Percentiles rank a stretch among this genome's conserved stretches.
Evolutionary conservation across 495 filamentous ascomycete species (phyloP).

Genomic region (Podospora anserina): DNA sequence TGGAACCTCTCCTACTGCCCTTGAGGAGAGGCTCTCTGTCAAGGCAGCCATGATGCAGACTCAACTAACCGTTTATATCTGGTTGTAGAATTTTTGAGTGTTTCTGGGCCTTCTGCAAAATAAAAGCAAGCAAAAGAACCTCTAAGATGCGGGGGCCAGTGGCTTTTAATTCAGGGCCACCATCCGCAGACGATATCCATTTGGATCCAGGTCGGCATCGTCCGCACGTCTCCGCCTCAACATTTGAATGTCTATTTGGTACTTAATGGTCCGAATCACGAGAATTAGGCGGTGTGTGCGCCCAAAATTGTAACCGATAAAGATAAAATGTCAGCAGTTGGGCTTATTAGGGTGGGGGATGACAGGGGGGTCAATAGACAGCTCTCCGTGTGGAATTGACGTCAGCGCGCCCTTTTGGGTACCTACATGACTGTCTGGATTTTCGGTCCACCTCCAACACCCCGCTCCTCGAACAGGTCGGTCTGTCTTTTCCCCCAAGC

Average conservation of each 20-base stretch:
- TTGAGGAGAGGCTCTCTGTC: too few relatives aligned
- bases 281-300: background rate
- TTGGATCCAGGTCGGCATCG: too few relatives aligned
- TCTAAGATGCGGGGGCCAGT: background rate
- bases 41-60: background rate
- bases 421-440: background rate
- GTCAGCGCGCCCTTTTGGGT: conserved; percentile 3
- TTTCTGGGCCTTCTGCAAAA: background rate
- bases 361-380: background rate
- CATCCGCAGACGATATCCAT: background rate
- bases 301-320: background rate
- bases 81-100: background rate
- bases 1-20: too few relatives aligned
- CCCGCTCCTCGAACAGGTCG: background rate
- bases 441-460: background rate
- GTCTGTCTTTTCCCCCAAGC: too few relatives aligned
- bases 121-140: background rate
- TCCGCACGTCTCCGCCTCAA: background rate
- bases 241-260: background rate
- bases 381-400: conserved; percentile 5
- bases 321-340: background rate
- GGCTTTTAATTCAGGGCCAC: background rate
- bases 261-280: background rate
- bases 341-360: background rate
- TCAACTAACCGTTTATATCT: background rate